Conservation (phyloP, 352 stramenopile species). For the Pythium apleroticum region DNA sequence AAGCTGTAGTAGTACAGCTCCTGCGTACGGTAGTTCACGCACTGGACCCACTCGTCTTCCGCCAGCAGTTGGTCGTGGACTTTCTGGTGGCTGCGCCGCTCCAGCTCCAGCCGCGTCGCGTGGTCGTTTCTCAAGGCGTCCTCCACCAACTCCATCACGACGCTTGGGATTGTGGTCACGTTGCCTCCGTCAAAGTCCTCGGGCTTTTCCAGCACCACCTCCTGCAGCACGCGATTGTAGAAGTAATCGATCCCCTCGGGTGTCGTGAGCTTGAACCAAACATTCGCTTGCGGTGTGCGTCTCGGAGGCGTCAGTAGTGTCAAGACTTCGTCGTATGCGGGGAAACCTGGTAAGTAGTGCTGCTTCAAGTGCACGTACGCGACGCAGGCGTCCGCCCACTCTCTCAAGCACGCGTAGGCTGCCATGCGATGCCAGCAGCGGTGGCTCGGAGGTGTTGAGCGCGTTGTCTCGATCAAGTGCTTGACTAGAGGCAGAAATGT, state of each 20-base stretch:
- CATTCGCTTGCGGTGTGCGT: constrained; percentile 50
- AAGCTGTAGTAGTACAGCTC: constrained; percentile 72
- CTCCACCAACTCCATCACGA: constrained; percentile 49
- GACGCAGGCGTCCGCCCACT: constrained; percentile 49
- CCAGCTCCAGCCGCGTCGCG: constrained; percentile 47
- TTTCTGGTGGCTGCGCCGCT: constrained; percentile 44
- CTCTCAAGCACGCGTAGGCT: constrained; percentile 47
- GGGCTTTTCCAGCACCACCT: constrained; percentile 40
- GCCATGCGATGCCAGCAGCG: constrained; percentile 57
- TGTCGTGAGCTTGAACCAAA: constrained; percentile 60
- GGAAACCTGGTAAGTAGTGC: constrained; percentile 50
- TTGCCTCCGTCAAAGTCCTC: constrained; percentile 57
- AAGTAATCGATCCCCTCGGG: constrained; percentile 52
- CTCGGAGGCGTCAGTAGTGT: constrained; percentile 46
- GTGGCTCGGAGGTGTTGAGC: constrained; percentile 25
- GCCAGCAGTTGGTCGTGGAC: constrained; percentile 44
- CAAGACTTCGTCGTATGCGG: constrained; percentile 40
- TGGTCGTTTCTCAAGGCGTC: constrained; percentile 43
- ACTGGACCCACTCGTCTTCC: constrained; percentile 73
- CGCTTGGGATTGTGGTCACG: constrained; percentile 43
- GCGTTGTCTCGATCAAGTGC: constrained; percentile 30
- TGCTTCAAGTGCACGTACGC: constrained; percentile 58
- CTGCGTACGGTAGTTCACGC: constrained; percentile 40
- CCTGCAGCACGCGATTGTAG: constrained; percentile 62
- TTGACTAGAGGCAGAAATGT: constrained; percentile 39